Base-by-base conservation (phyloP, 352 stramenopile genomes). In the Pythium aphanidermatum region DNA sequence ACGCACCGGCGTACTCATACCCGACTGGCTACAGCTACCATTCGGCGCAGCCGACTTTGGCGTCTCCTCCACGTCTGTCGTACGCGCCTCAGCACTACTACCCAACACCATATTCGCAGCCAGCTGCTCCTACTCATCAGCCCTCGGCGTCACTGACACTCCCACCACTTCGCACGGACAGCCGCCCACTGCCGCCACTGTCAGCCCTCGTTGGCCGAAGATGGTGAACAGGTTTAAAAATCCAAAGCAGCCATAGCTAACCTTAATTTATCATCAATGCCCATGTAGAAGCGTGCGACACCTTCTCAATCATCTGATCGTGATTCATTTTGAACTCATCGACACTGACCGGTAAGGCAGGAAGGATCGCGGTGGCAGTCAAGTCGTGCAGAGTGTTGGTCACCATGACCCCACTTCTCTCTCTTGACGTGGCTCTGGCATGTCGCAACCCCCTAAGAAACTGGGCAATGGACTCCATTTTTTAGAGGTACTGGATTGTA, bases 181-280 rank as follows among this genome's bases (percentile, higher is more conserved):
- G 23, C 20, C 44, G 45, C 11, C 52, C 31, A 25, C 38, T 60
- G 14, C 52, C 52, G 4, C 50, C 52, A 30, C 43, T 60, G 23
- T 47, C 52, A 5, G 27, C 52, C 20, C 29, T 60, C 36, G 28
- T 60, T 13, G 45, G 36, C 21, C 52, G 45, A 23, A 24, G 52
- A 33, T 60, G 51, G 51, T 59, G 26, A 45, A 30, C 8, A 13
- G 11, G 12, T 5, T 13, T n/a, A 31, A 13, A 30, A 25, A 40
- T 17, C 26, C 35, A 42, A 24, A 30, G 14, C 27, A 12, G 24
- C 38, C 19, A 53, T 11, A n/a, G n/a, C n/a, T n/a, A 28, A 45
- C 26, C 28, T 19, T 56, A 56, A 56, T 50, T 56, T 56, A 56
- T 50, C 31, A 56, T n/a, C n/a, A n/a, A n/a, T n/a, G n/a, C n/a